A percentile compares a stretch with the other conserved stretches of the same genome.
phyloP scores from a whole-genome alignment of 768 basidiomycete genomes.

The Antrodiella citrinella region DNA sequence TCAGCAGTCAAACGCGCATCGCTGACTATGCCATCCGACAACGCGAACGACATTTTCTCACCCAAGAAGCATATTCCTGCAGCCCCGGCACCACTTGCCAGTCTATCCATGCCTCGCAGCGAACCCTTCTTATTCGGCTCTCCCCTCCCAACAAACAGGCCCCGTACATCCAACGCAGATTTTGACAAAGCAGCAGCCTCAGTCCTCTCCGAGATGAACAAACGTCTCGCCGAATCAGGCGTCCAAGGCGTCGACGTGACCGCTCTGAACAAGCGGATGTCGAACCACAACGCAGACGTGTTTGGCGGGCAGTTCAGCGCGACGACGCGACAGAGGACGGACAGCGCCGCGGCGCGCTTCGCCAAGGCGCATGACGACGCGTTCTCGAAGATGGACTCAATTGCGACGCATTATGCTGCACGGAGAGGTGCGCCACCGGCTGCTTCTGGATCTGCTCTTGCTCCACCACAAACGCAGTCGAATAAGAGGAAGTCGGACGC shows the following conservation, averaged over 20 bases:
- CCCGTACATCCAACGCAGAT: slow-evolving; percentile 54
- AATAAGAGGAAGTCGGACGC: slow-evolving; percentile 46
- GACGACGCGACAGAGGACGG: slow-evolving; percentile 1
- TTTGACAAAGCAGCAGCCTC: slow-evolving; percentile 61
- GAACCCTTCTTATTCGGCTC: slow-evolving; percentile 75
- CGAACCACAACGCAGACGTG: background rate
- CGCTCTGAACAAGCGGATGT: slow-evolving; percentile 29
- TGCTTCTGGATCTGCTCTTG: slow-evolving; percentile 11
- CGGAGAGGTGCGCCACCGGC: slow-evolving; percentile 20
- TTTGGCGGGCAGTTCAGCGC: slow-evolving; percentile 1
- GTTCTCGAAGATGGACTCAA: slow-evolving; percentile 75
- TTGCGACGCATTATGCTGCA: slow-evolving; percentile 45
- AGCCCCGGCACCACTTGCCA: background rate
- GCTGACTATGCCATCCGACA: slow-evolving; percentile 21
- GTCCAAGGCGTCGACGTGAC: slow-evolving; percentile 38
- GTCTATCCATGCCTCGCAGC: slow-evolving; percentile 19
- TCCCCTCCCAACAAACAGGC: slow-evolving; percentile 42
- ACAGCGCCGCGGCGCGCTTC: slow-evolving; percentile 30
- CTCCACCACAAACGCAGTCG: slow-evolving; percentile 12
- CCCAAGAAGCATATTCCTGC: slow-evolving; percentile 20
- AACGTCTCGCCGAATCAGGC: slow-evolving; percentile 51
- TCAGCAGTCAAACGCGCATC: background rate
- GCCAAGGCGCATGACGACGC: slow-evolving; percentile 54
- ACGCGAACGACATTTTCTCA: slow-evolving; percentile 36
- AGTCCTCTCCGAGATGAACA: slow-evolving; percentile 79